Evolutionary conservation across 192 early-diverging fungal species (phyloP).

Genomic region (Podila minutissima): DNA sequence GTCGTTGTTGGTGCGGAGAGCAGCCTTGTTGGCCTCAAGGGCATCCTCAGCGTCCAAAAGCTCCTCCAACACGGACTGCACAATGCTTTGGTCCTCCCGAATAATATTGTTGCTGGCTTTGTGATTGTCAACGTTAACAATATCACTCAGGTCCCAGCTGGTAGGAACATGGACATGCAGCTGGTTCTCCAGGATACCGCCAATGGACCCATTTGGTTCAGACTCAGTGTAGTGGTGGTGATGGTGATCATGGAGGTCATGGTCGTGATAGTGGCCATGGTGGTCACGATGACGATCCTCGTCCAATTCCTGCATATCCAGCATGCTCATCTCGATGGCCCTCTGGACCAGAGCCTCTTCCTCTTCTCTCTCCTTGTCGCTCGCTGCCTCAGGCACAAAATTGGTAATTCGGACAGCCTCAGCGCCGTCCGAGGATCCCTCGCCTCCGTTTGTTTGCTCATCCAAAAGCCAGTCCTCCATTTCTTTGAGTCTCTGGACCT

Average conservation of each 20-base stretch:
- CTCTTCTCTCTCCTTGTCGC: slow-evolving; percentile 31
- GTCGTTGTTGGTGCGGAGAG: too few relatives aligned
- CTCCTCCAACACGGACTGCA: slow-evolving; percentile 29
- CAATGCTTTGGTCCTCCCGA: slow-evolving; percentile 30
- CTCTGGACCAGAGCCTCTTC: slow-evolving; percentile 41
- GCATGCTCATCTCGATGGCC: slow-evolving; percentile 43
- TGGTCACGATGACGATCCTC: background rate
- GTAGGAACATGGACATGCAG: background rate
- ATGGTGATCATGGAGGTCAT: background rate
- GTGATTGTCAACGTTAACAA: slow-evolving; percentile 30
- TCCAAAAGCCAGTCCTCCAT: background rate
- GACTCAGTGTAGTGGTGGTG: background rate
- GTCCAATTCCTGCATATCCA: slow-evolving; percentile 1
- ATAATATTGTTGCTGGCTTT: background rate
- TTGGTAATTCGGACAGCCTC: background rate
- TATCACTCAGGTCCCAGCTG: slow-evolving; percentile 18
- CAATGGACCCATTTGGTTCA: background rate
- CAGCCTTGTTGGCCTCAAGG: background rate
- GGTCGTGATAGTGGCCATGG: background rate
- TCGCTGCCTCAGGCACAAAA: background rate
- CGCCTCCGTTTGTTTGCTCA: slow-evolving; percentile 9
- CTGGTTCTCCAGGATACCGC: background rate
- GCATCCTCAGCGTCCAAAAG: slow-evolving; percentile 11
- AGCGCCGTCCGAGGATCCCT: slow-evolving; percentile 10
- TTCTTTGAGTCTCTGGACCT: slow-evolving; percentile 27